These are phyloP conservation scores for Lachnellula hyalina DNA, from an alignment of 2,329 filamentous ascomycete species.

Conservation along the genomic window DNA sequence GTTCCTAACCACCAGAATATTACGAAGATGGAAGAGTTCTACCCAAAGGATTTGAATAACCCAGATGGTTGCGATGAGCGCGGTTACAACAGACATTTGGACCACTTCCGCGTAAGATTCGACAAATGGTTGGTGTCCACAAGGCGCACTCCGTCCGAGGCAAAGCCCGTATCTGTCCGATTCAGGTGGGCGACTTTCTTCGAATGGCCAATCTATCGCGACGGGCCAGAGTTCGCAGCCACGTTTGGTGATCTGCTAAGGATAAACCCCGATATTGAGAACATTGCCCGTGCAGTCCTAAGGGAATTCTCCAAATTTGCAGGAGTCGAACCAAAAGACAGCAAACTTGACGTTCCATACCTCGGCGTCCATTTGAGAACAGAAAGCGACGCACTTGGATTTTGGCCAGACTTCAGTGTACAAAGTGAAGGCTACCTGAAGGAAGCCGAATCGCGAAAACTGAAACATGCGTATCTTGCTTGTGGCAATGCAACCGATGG, in stretches of 20 bases:
- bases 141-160: slow-evolving; percentile 11
- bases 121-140: slow-evolving; percentile 21
- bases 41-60: slow-evolving; percentile 26
- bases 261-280: slow-evolving; percentile 39
- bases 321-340: slow-evolving; percentile 16
- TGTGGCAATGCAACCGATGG: slow-evolving; percentile 41
- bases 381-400: slow-evolving; percentile 41
- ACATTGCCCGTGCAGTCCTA: slow-evolving; percentile 35
- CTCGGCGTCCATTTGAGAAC: slow-evolving; percentile 44
- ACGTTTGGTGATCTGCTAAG: slow-evolving; percentile 39
- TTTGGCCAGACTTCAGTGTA: slow-evolving; percentile 41
- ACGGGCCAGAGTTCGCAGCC: slow-evolving; percentile 42
- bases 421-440: slow-evolving; percentile 39
- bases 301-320: slow-evolving; percentile 32
- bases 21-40: slow-evolving; percentile 36
- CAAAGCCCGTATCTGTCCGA: slow-evolving; percentile 18
- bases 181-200: slow-evolving; percentile 28
- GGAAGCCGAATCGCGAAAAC: slow-evolving; percentile 29
- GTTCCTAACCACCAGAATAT: slow-evolving; percentile 34
- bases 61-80: slow-evolving; percentile 23
- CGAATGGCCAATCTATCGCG: slow-evolving; percentile 42
- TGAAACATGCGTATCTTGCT: slow-evolving; percentile 40
- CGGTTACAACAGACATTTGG: slow-evolving; percentile 25
- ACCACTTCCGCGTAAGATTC: slow-evolving; percentile 23
- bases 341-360: slow-evolving; percentile 17